These are phyloP conservation scores for Mesembryanthemum crystallinum DNA, from an alignment of 148 eudicot species.

Conservation along the genomic window DNA sequence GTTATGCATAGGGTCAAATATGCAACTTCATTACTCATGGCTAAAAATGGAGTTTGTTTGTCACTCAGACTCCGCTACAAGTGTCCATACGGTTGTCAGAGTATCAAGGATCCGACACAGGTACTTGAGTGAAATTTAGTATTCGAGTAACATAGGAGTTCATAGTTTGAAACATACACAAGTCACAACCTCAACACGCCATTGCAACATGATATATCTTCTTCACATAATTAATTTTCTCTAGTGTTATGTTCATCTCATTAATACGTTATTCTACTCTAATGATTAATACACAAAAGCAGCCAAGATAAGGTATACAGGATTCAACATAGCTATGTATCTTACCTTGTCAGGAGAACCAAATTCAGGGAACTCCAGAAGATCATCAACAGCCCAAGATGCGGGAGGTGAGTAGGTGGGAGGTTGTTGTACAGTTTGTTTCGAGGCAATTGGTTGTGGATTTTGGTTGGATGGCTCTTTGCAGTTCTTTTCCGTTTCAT, in stretches of 20 bases:
- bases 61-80: no score
- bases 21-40: no score
- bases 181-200: background rate
- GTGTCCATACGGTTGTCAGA: no score
- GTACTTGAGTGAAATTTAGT: no score
- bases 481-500: slow-evolving; percentile 39
- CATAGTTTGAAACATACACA: background rate
- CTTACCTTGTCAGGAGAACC: slow-evolving; percentile 69
- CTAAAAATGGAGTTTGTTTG: no score
- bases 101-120: no score
- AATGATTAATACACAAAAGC: background rate
- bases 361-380: slow-evolving; percentile 66
- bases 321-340: background rate
- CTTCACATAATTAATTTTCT: no score
- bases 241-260: background rate
- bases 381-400: slow-evolving; percentile 87
- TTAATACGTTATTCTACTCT: background rate
- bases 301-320: background rate
- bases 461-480: slow-evolving; percentile 57
- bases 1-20: background rate
- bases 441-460: slow-evolving; percentile 36
- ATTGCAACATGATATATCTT: no score
- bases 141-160: no score
- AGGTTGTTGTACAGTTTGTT: slow-evolving; percentile 39
- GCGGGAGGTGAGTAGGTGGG: slow-evolving; percentile 41